Evolutionary conservation across 2,329 filamentous ascomycete genomes (phyloP).

Genomic region (Aspergillus ustus): DNA sequence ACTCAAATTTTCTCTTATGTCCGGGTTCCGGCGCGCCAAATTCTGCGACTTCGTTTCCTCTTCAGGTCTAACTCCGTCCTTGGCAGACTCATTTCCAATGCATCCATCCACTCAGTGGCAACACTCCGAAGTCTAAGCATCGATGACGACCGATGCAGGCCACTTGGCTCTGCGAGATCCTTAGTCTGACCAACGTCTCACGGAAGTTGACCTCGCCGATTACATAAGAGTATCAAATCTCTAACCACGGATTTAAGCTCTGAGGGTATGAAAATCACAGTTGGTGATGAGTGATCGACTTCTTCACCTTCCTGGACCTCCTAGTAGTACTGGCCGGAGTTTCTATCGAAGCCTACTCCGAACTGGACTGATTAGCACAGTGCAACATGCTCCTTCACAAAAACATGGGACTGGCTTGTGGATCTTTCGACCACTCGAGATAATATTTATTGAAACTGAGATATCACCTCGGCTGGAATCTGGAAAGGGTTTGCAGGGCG

Average conservation of each 20-base stretch:
- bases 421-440: neutral
- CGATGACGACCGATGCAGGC: neutral
- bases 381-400: neutral
- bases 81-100: neutral
- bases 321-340: neutral
- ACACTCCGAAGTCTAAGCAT: neutral
- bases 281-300: neutral
- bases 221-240: neutral
- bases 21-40: neutral
- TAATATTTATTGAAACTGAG: no score
- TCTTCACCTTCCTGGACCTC: neutral
- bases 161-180: neutral
- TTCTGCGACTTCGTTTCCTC: slow-evolving; percentile 2
- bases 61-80: neutral
- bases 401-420: neutral
- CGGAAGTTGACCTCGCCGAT: neutral
- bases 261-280: neutral
- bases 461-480: neutral
- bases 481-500: neutral
- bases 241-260: neutral
- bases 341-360: neutral
- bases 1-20: slow-evolving; percentile 2
- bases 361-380: neutral
- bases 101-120: neutral
- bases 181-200: neutral